phyloP scores from a whole-genome alignment of 2,329 filamentous ascomycete genomes.

The Talaromyces sp. region DNA sequence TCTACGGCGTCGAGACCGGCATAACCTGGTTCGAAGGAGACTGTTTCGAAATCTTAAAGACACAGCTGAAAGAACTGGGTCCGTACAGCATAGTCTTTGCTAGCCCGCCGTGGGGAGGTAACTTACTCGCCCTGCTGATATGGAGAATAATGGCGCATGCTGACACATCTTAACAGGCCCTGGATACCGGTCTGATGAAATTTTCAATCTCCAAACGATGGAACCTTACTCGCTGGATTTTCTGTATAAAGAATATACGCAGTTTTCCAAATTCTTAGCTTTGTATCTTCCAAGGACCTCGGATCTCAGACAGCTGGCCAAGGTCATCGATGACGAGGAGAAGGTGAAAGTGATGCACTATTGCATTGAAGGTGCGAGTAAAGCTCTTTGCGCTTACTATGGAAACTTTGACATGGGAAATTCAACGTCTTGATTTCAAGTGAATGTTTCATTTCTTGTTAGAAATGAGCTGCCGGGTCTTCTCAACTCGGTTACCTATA shows the following conservation, averaged over 20 bases:
- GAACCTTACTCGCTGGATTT: slow-evolving; percentile 70
- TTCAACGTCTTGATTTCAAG: background rate
- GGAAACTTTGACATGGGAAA: slow-evolving; percentile 45
- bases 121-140: slow-evolving; percentile 13
- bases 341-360: slow-evolving; percentile 81
- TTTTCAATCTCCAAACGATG: slow-evolving; percentile 85
- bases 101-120: slow-evolving; percentile 71
- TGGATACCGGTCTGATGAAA: slow-evolving; percentile 56
- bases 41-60: slow-evolving; percentile 67
- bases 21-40: slow-evolving; percentile 87
- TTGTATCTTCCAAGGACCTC: slow-evolving; percentile 84
- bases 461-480: background rate
- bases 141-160: background rate
- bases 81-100: slow-evolving; percentile 60
- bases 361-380: slow-evolving; percentile 84
- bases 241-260: slow-evolving; percentile 59
- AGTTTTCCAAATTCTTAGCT: slow-evolving; percentile 52
- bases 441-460: background rate
- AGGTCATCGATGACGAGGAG: slow-evolving; percentile 38
- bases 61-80: slow-evolving; percentile 44
- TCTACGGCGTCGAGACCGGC: slow-evolving; percentile 73
- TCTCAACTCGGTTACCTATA: background rate
- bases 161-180: slow-evolving; percentile 44
- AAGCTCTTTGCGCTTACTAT: slow-evolving; percentile 60
- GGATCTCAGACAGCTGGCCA: slow-evolving; percentile 72